These are phyloP conservation scores for Rhizopogon rudus DNA, from an alignment of 768 basidiomycete genomes.

Conservation along the genomic window DNA sequence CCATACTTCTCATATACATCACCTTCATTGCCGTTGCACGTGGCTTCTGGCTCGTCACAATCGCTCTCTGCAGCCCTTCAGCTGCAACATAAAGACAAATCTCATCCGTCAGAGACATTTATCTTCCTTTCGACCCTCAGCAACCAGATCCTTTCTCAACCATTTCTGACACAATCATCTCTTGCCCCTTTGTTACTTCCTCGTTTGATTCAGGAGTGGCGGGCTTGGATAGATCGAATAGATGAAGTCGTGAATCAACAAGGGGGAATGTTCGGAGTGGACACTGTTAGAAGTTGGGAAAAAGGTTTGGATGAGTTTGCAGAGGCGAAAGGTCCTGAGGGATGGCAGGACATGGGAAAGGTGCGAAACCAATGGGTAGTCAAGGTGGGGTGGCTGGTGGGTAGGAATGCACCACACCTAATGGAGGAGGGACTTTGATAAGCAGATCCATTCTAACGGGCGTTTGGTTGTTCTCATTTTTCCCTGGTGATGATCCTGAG, in stretches of 20 bases:
- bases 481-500: conserved; percentile 1
- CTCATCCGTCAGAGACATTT: conserved; percentile 73
- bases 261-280: conserved; percentile 76
- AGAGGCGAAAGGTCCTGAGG: conserved; percentile 40
- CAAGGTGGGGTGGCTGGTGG: conserved; percentile 78
- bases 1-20: conserved; percentile 70
- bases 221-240: conserved; percentile 66
- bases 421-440: conserved; percentile 26
- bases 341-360: conserved; percentile 36
- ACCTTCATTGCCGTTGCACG: conserved; percentile 5
- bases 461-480: not conserved
- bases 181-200: conserved; percentile 55
- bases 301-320: conserved; percentile 63
- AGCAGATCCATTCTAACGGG: not conserved
- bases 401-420: conserved; percentile 29
- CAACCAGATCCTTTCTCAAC: conserved; percentile 62
- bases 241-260: conserved; percentile 66
- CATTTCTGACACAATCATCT: conserved; percentile 56
- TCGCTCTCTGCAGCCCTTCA: conserved; percentile 42
- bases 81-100: conserved; percentile 55
- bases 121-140: conserved; percentile 65
- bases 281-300: conserved; percentile 67
- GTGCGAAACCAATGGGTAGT: conserved; percentile 63
- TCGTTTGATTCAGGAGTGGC: conserved; percentile 71
- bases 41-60: conserved; percentile 24